Evolutionary conservation across 345 rosid species (phyloP).

Genomic region (Pistacia vera): DNA sequence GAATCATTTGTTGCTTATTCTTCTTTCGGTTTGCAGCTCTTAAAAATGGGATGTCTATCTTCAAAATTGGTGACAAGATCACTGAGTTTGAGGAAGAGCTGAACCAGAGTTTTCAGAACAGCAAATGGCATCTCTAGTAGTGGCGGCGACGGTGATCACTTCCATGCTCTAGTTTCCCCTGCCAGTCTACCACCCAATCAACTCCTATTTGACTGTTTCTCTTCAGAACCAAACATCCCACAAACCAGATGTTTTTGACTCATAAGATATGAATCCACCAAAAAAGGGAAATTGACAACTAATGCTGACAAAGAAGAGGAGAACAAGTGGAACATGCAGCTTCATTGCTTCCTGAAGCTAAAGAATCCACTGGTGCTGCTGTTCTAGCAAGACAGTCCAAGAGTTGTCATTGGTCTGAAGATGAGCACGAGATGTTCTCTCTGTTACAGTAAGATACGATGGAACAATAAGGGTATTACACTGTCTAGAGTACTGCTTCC

Average conservation of each 20-base stretch:
- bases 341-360: neutral
- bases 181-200: slow-evolving; percentile 1
- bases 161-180: slow-evolving; percentile 25
- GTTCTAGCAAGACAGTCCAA: slow-evolving; percentile 30
- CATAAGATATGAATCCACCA: neutral
- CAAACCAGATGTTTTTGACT: neutral
- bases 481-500: slow-evolving; percentile 36
- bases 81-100: slow-evolving; percentile 30
- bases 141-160: slow-evolving; percentile 17
- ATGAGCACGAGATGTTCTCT: neutral
- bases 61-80: slow-evolving; percentile 39
- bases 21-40: neutral
- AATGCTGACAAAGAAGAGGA: slow-evolving; percentile 13
- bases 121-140: slow-evolving; percentile 16
- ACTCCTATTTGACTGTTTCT: slow-evolving; percentile 4
- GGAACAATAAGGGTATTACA: neutral
- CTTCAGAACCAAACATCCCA: slow-evolving; percentile 10
- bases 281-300: slow-evolving; percentile 2
- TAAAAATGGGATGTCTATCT: slow-evolving; percentile 47
- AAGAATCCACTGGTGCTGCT: slow-evolving; percentile 5
- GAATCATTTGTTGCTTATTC: too few species aligned
- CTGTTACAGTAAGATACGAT: slow-evolving; percentile 10
- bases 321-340: neutral
- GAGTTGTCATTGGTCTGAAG: slow-evolving; percentile 29
- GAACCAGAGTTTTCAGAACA: slow-evolving; percentile 23